phyloP scores from a whole-genome alignment of 106 monocot species.

The Ottelia alismoides region DNA sequence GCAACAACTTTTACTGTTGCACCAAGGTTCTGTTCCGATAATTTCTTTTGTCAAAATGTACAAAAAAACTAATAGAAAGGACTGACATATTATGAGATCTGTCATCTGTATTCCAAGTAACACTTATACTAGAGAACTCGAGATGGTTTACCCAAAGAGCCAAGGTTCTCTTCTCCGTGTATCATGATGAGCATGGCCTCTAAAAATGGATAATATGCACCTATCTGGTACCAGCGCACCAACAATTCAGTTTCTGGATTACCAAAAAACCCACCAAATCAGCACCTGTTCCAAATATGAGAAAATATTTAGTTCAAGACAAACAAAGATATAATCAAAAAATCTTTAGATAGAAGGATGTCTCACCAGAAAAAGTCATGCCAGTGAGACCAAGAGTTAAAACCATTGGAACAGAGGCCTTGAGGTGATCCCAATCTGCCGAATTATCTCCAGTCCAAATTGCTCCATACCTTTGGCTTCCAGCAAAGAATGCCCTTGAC shows the following conservation, averaged over 20 bases:
- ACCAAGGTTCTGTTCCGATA: too few relatives aligned
- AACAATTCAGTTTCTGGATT: constrained; percentile 83
- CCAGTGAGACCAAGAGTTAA: constrained; percentile 88
- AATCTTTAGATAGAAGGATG: too few relatives aligned
- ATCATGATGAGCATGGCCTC: constrained; percentile 97
- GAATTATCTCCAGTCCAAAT: constrained; percentile 96
- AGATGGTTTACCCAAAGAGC: constrained; percentile 87
- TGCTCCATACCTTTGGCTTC: constrained; percentile 90
- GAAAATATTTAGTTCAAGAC: too few relatives aligned
- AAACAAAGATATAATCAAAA: too few relatives aligned
- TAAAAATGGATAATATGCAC: constrained; percentile 98
- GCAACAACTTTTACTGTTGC: too few relatives aligned
- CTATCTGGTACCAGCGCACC: constrained; percentile 95
- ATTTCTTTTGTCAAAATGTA: too few relatives aligned
- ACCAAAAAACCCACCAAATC: constrained; percentile 99
- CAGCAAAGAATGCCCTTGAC: constrained; percentile 95
- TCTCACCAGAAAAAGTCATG: constrained; percentile 76
- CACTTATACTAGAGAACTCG: too few relatives aligned
- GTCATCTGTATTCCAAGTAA: too few relatives aligned
- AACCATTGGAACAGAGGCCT: constrained; percentile 84
- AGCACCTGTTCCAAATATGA: constrained; percentile 58
- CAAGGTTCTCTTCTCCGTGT: constrained; percentile 94
- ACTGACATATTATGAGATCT: too few relatives aligned
- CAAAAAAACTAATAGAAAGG: too few relatives aligned
- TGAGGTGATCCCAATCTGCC: constrained; percentile 97